These are phyloP conservation scores for Nevesoporus exiguus DNA, from an alignment of 768 basidiomycete species.

Conservation along the genomic window DNA sequence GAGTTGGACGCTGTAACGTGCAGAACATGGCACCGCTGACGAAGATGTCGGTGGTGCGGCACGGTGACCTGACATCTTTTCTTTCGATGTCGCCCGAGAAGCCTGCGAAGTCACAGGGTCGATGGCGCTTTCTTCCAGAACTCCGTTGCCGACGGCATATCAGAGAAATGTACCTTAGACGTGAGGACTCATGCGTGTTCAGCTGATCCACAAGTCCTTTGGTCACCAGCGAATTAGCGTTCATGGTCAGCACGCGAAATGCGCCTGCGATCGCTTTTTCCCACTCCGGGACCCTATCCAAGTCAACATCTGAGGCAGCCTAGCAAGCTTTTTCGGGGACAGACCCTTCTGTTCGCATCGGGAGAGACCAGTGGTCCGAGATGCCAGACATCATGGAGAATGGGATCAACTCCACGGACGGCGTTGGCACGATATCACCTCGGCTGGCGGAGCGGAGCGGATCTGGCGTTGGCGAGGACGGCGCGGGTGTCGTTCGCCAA, in stretches of 20 bases:
- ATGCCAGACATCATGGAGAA: conserved; percentile 53
- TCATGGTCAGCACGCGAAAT: background rate
- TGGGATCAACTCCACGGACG: conserved; percentile 63
- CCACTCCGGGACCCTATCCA: background rate
- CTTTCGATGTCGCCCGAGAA: background rate
- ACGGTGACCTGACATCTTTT: background rate
- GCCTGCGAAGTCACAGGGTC: background rate
- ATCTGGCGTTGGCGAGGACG: conserved; percentile 36
- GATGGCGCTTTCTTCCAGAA: background rate
- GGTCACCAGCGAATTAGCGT: background rate
- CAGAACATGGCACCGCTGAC: background rate
- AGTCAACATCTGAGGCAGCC: background rate
- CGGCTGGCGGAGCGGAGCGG: conserved; percentile 50
- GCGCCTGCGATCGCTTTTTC: background rate
- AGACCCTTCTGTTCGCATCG: conserved; percentile 62
- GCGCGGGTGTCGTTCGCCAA: conserved; percentile 36
- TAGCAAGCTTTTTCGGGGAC: conserved; percentile 81
- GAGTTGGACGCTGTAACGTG: background rate
- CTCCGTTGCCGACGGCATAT: no score
- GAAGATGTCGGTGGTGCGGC: background rate
- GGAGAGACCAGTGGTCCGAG: conserved; percentile 55
- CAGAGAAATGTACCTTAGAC: no score
- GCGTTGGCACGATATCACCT: conserved; percentile 73
- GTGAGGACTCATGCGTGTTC: background rate
- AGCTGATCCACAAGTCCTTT: background rate